Percentiles rank a stretch among this genome's conserved stretches.
Evolutionary conservation across 2,329 filamentous ascomycete genomes (phyloP).

Genomic region (Didymella segeticola): DNA sequence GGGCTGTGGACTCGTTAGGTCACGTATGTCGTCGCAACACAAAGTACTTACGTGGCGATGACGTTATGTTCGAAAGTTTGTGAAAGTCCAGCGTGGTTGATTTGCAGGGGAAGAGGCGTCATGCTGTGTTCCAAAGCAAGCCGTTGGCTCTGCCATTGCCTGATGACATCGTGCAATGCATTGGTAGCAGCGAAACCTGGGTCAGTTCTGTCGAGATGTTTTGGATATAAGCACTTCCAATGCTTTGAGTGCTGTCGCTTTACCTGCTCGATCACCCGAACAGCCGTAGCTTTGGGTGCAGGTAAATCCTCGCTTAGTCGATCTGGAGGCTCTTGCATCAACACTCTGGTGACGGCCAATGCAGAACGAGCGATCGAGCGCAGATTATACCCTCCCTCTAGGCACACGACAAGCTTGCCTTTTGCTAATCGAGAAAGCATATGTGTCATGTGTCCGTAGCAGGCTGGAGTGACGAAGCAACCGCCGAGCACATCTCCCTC

Average conservation of each 20-base stretch:
- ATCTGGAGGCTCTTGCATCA: constrained; percentile 93
- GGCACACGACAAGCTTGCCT: constrained; percentile 88
- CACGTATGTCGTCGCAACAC: background rate
- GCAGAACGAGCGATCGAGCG: constrained; percentile 91
- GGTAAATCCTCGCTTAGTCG: constrained; percentile 55
- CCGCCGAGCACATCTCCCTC: constrained; percentile 91
- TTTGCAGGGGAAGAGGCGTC: constrained; percentile 78
- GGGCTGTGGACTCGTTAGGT: constrained; percentile 53
- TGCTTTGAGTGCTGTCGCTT: constrained; percentile 68
- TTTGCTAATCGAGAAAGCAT: constrained; percentile 96
- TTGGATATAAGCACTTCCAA: constrained; percentile 88
- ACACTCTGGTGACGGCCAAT: constrained; percentile 84
- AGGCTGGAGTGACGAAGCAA: constrained; percentile 87
- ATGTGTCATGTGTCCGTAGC: constrained; percentile 98
- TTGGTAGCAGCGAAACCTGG: constrained; percentile 47
- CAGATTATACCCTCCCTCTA: constrained; percentile 96
- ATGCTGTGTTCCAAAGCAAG: constrained; percentile 78
- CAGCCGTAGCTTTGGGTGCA: constrained; percentile 58
- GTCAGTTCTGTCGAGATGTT: constrained; percentile 50
- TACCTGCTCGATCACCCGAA: constrained; percentile 64
- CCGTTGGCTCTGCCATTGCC: constrained; percentile 74
- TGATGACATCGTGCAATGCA: constrained; percentile 80
- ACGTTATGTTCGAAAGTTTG: constrained; percentile 87
- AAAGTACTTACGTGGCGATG: constrained; percentile 69
- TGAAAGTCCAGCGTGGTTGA: constrained; percentile 75